Conservation (phyloP, 768 basidiomycete genomes). For the Phanerochaete sordida region DNA sequence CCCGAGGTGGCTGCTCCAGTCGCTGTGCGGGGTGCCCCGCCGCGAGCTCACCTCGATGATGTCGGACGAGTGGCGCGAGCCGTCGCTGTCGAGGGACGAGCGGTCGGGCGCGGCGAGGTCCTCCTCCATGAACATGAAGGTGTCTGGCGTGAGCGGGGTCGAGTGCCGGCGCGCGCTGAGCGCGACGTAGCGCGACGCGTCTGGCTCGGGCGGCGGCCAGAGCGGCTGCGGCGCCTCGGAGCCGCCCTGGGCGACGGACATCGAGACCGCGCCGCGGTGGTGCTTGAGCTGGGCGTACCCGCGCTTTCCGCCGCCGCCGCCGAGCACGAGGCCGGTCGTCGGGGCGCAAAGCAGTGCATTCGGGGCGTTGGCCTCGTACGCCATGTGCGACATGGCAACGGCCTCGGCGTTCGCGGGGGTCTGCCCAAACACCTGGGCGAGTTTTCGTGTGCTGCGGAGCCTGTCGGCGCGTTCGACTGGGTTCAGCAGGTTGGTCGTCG, state of each 20-base stretch:
- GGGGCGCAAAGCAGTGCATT: slow-evolving; percentile 17
- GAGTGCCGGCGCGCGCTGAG: slow-evolving; percentile 48
- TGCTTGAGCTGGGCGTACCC: slow-evolving; percentile 16
- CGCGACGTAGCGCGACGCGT: slow-evolving; percentile 23
- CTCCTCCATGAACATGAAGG: slow-evolving; percentile 28
- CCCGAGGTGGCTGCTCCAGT: slow-evolving; percentile 12
- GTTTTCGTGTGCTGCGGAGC: slow-evolving; percentile 70
- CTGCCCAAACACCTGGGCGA: slow-evolving; percentile 77
- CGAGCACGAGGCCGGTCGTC: neutral
- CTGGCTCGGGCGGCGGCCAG: slow-evolving; percentile 34
- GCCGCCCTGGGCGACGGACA: slow-evolving; percentile 18
- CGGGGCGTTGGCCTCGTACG: slow-evolving; percentile 14
- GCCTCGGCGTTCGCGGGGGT: slow-evolving; percentile 36
- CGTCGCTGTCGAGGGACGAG: neutral
- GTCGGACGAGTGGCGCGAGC: neutral
- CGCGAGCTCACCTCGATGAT: slow-evolving; percentile 21
- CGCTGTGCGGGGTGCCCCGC: slow-evolving; percentile 16
- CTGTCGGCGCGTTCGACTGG: slow-evolving; percentile 68
- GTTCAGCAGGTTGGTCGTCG: slow-evolving; percentile 65
- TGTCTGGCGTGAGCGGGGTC: slow-evolving; percentile 47
- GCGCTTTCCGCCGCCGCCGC: neutral
- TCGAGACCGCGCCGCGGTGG: slow-evolving; percentile 22
- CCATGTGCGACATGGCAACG: neutral
- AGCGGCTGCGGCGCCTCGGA: slow-evolving; percentile 11
- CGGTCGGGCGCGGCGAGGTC: slow-evolving; percentile 1